These are phyloP conservation scores for Skeletonema menzelii DNA, from an alignment of 108 stramenopile species.

Conservation along the genomic window DNA sequence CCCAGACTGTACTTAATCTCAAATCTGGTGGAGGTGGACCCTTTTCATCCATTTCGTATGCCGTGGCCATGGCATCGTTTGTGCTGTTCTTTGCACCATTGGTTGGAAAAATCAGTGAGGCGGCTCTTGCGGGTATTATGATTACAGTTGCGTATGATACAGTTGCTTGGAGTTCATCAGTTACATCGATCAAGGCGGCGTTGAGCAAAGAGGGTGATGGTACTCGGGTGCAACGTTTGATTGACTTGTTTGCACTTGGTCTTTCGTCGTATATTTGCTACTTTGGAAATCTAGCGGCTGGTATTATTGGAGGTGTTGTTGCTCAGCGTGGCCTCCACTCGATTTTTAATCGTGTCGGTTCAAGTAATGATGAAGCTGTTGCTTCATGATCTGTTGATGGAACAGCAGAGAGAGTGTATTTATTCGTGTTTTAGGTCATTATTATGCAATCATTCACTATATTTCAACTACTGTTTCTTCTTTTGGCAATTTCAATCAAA, in stretches of 20 bases:
- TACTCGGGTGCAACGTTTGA: conserved; percentile 15
- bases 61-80: conserved; percentile 40
- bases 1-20: conserved; percentile 49
- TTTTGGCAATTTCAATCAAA: too few species aligned
- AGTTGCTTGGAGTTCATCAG: conserved; percentile 21
- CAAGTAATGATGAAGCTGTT: neutral
- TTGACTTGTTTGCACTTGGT: conserved; percentile 22
- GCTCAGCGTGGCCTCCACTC: conserved; percentile 27
- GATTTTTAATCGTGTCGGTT: conserved; percentile 2
- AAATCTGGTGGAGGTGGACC: conserved; percentile 41
- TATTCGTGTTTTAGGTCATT: too few species aligned
- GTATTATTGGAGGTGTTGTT: conserved; percentile 30
- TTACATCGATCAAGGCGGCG: conserved; percentile 14
- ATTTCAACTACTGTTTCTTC: too few species aligned
- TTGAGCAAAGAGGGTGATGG: conserved; percentile 6
- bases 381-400: neutral
- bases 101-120: conserved; percentile 30
- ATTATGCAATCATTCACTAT: too few species aligned
- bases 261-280: conserved; percentile 31
- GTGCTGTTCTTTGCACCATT: conserved; percentile 32
- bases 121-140: conserved; percentile 46
- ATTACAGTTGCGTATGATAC: conserved; percentile 39
- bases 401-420: neutral
- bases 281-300: conserved; percentile 37
- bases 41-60: conserved; percentile 33